Conservation (phyloP, 2,329 filamentous ascomycete species). For the Xylariomycetidae sp. region DNA sequence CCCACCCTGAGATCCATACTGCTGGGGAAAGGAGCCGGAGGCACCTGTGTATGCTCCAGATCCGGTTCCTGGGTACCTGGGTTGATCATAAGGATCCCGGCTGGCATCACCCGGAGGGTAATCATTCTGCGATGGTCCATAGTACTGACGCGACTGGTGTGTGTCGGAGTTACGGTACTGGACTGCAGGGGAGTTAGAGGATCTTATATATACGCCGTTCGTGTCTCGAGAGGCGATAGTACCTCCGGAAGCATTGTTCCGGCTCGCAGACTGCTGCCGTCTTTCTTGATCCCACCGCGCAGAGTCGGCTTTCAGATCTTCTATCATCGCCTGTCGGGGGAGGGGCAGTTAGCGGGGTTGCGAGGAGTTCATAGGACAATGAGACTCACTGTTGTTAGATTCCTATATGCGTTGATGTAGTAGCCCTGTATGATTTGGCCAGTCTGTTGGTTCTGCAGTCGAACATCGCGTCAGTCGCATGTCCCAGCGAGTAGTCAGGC, state of each 20-base stretch:
- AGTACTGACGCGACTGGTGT: conserved; percentile 38
- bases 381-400: conserved; percentile 65
- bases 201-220: conserved; percentile 41
- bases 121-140: conserved; percentile 37
- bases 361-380: too few relatives aligned
- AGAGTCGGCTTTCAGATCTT: conserved; percentile 56
- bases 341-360: not conserved
- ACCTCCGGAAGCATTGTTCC: conserved; percentile 51
- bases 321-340: conserved; percentile 51
- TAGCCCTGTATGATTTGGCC: conserved; percentile 63
- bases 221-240: conserved; percentile 47
- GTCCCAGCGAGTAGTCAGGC: conserved; percentile 8
- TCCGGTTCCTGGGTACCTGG: conserved; percentile 46
- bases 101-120: conserved; percentile 16
- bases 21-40: conserved; percentile 28
- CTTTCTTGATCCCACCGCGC: conserved; percentile 57
- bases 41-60: conserved; percentile 44
- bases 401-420: conserved; percentile 73
- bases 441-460: conserved; percentile 43
- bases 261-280: conserved; percentile 45
- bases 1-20: conserved; percentile 25
- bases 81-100: conserved; percentile 33
- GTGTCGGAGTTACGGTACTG: conserved; percentile 52
- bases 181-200: conserved; percentile 55
- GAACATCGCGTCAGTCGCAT: conserved; percentile 14